Conservation (phyloP, 106 monocot genomes). For the Triglochin maritima region DNA sequence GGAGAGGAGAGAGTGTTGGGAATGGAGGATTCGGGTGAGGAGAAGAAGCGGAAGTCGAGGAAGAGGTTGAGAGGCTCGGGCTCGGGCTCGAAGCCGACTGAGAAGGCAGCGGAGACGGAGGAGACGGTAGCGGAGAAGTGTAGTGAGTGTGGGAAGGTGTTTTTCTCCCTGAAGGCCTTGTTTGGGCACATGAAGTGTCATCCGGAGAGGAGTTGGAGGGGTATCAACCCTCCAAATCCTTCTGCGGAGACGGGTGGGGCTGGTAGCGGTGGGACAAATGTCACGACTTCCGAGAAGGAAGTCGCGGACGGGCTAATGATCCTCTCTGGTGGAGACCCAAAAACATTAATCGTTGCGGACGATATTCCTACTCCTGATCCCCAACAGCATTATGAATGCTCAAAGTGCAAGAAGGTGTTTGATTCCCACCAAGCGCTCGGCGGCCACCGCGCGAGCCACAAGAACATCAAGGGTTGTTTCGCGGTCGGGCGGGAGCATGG, state of each 20-base stretch:
- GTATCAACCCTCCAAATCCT: constrained; percentile 43
- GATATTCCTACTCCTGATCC: background rate
- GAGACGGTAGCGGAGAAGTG: constrained; percentile 15
- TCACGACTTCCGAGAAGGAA: constrained; percentile 14
- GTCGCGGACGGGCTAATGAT: constrained; percentile 30
- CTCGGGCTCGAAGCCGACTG: background rate
- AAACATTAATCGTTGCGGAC: background rate
- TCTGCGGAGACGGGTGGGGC: background rate
- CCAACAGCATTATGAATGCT: constrained; percentile 4
- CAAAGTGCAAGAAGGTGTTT: constrained; percentile 17
- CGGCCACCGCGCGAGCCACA: constrained; percentile 28
- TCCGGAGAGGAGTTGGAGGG: constrained; percentile 65
- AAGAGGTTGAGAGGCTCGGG: constrained; percentile 4
- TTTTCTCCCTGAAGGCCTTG: constrained; percentile 68
- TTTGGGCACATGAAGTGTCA: constrained; percentile 89
- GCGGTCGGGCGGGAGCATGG: constrained; percentile 1
- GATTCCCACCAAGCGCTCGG: constrained; percentile 24
- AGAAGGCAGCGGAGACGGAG: background rate
- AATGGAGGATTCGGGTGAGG: too few species aligned
- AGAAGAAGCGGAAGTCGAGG: background rate
- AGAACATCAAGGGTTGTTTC: constrained; percentile 25
- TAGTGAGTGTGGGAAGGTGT: constrained; percentile 57
- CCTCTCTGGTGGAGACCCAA: constrained; percentile 5
- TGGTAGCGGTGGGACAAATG: background rate
- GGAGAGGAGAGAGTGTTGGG: too few species aligned